phyloP scores from a whole-genome alignment of 768 basidiomycete genomes.

The Tubosaeta sp. region DNA sequence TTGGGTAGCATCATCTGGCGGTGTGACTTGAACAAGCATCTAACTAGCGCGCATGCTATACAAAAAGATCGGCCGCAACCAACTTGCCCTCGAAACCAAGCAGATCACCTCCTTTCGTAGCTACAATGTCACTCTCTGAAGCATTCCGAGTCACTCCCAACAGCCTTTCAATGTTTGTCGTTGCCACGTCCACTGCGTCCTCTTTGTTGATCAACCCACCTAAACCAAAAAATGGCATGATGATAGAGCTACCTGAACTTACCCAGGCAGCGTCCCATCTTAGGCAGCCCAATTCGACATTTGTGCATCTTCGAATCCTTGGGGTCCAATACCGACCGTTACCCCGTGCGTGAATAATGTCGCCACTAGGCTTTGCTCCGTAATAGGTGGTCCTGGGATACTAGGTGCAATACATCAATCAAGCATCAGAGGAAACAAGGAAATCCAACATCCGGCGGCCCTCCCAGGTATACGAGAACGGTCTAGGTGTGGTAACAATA shows the following conservation, averaged over 20 bases:
- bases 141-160: conserved; percentile 32
- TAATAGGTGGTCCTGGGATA: conserved; percentile 64
- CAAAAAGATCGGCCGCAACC: conserved; percentile 39
- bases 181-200: conserved; percentile 38
- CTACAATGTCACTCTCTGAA: conserved; percentile 35
- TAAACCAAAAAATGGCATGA: too few species aligned
- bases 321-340: conserved; percentile 53
- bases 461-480: conserved; percentile 68
- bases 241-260: conserved; percentile 57
- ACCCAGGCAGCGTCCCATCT: conserved; percentile 90
- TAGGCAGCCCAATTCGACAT: conserved; percentile 84
- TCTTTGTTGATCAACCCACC: conserved; percentile 38
- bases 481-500: conserved; percentile 58
- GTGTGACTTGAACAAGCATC: background rate
- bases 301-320: conserved; percentile 45
- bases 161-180: conserved; percentile 40
- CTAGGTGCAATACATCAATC: conserved; percentile 28
- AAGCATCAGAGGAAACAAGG: background rate
- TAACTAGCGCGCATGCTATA: background rate
- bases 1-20: conserved; percentile 19
- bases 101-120: conserved; percentile 36
- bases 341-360: conserved; percentile 54
- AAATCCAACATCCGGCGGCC: conserved; percentile 52
- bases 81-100: conserved; percentile 45
- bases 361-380: conserved; percentile 67